Percentiles rank a stretch among this genome's conserved stretches.
Evolutionary conservation across 352 stramenopile species (phyloP).

Genomic region (Phytopythium montanum): DNA sequence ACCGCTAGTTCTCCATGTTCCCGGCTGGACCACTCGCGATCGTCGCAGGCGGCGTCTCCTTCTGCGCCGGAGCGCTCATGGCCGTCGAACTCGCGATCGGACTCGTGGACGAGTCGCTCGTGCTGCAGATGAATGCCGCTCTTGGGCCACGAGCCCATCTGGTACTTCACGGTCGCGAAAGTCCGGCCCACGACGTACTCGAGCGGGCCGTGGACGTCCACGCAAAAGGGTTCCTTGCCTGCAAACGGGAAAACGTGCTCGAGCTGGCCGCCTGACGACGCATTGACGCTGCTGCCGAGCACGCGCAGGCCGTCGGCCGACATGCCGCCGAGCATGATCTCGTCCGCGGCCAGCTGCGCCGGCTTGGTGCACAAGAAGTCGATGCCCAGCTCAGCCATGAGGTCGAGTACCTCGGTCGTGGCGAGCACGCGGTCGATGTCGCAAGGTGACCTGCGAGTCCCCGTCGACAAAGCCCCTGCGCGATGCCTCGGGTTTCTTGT

Average conservation of each 20-base stretch:
- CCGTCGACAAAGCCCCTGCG: conserved; percentile 86
- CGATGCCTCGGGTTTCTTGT: conserved; percentile 98
- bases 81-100: conserved; percentile 92
- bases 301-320: conserved; percentile 47
- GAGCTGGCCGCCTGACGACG: conserved; percentile 85
- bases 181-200: conserved; percentile 85
- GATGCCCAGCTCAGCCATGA: conserved; percentile 51
- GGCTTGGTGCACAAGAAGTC: conserved; percentile 66
- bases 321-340: conserved; percentile 69
- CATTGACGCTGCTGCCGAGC: conserved; percentile 58
- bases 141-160: conserved; percentile 92
- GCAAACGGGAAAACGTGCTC: conserved; percentile 92
- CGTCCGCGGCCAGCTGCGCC: conserved; percentile 56
- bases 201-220: conserved; percentile 79
- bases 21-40: conserved; percentile 85
- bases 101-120: conserved; percentile 93
- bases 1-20: conserved; percentile 95
- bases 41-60: conserved; percentile 91
- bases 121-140: conserved; percentile 96
- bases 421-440: conserved; percentile 96
- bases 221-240: conserved; percentile 86
- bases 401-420: conserved; percentile 76
- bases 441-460: conserved; percentile 50
- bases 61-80: conserved; percentile 95
- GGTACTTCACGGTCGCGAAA: conserved; percentile 95